phyloP scores from a whole-genome alignment of 768 basidiomycete species.

The Suillus brevipes region DNA sequence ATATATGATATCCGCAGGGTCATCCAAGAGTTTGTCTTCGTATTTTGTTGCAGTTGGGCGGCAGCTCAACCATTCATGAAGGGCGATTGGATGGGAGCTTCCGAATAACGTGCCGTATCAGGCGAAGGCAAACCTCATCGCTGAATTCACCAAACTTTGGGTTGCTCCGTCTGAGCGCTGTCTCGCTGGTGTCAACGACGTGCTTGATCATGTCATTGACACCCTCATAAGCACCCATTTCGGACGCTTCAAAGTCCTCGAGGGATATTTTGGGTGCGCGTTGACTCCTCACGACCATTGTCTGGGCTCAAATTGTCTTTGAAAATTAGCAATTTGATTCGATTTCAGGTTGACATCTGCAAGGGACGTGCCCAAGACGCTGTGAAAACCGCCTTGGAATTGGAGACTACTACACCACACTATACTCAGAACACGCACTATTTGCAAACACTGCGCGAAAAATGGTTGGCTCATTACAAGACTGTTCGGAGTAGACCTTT shows the following conservation, averaged over 20 bases:
- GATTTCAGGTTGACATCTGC: constrained; percentile 28
- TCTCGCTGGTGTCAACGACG: constrained; percentile 32
- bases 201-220: constrained; percentile 33
- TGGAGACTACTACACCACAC: constrained; percentile 38
- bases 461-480: constrained; percentile 20
- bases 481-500: constrained; percentile 11
- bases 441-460: constrained; percentile 11
- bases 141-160: constrained; percentile 34
- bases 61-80: constrained; percentile 11
- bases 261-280: constrained; percentile 37
- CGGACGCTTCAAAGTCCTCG: constrained; percentile 39
- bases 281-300: constrained; percentile 1
- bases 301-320: constrained; percentile 10
- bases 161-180: constrained; percentile 28
- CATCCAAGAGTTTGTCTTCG: constrained; percentile 30
- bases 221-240: constrained; percentile 37
- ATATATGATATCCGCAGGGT: constrained; percentile 35
- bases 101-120: constrained; percentile 34
- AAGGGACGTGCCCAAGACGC: constrained; percentile 22
- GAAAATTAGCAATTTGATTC: constrained; percentile 28
- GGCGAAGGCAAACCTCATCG: constrained; percentile 32
- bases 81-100: constrained; percentile 38
- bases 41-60: neutral
- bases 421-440: constrained; percentile 35
- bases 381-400: constrained; percentile 35